These are phyloP conservation scores for Fusarium albidum DNA, from an alignment of 2,329 filamentous ascomycete species.

Conservation along the genomic window DNA sequence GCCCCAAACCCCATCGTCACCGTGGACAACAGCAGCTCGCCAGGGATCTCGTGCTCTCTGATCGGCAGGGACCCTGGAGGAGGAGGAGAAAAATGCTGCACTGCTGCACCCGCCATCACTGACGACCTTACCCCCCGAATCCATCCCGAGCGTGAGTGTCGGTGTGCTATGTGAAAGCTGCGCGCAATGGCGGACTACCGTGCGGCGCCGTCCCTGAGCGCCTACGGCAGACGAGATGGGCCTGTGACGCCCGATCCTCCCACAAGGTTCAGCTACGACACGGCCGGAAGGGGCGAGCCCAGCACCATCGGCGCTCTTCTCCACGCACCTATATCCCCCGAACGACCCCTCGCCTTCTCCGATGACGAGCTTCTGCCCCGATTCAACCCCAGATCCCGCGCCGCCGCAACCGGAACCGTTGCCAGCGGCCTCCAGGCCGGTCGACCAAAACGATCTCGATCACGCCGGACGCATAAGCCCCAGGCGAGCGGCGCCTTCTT, in stretches of 20 bases:
- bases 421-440: constrained; percentile 30
- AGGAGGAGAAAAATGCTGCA: constrained; percentile 36
- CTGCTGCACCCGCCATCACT: constrained; percentile 26
- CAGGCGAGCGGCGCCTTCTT: constrained; percentile 61
- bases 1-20: constrained; percentile 33
- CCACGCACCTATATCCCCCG: constrained; percentile 31
- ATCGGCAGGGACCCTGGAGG: constrained; percentile 32
- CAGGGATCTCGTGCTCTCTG: constrained; percentile 23
- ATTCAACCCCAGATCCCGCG: constrained; percentile 29
- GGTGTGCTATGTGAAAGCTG: constrained; percentile 35
- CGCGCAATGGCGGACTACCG: constrained; percentile 39
- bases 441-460: constrained; percentile 36
- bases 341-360: constrained; percentile 40
- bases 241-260: constrained; percentile 38
- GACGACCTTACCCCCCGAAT: constrained; percentile 30
- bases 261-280: constrained; percentile 40
- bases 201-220: constrained; percentile 34
- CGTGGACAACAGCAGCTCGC: constrained; percentile 30
- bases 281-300: constrained; percentile 34
- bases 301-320: constrained; percentile 38
- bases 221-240: constrained; percentile 38
- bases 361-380: constrained; percentile 41
- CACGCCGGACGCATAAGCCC: constrained; percentile 49
- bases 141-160: constrained; percentile 21
- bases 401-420: constrained; percentile 22